Base-by-base conservation (phyloP, 2,329 filamentous ascomycete species). In the Pseudopyricularia cyperi region DNA sequence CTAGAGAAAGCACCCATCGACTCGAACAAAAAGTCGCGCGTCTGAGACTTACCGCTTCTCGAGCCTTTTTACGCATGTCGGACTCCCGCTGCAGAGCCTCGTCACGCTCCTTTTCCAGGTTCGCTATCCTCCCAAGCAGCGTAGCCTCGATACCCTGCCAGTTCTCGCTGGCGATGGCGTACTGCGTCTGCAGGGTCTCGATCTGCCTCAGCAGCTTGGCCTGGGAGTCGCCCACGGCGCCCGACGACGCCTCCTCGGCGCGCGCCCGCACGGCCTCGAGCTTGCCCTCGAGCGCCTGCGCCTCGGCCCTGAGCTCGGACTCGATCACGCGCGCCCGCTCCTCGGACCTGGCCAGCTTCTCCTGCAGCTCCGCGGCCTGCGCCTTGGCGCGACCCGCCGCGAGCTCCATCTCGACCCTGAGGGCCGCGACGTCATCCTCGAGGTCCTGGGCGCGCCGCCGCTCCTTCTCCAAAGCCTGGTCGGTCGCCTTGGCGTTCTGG, bases 71-170 rank as follows among this genome's bases (percentile, higher is more conserved):
- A 58, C 93, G 78, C 68, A 95, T 80, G 37, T 97, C 93, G 5
- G 80, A 84, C 68, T 98, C 93, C 54, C 88, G 82, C 58, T 83
- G 83, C 49, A 82, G 75, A 8, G 87, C 80, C 61, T 98, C 93
- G 62, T 97, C 90, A 52, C 88, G 81, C 65, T 98, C 94, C 63
- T 86, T 93, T 65, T 98, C 93, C 9, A 97, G 72, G 49, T 73
- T 83, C 4, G 83, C 76, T 11, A 93, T 76, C 53, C 90, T 80
- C 22, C 87, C 81, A 50, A 91, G 77, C 32, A 98, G 69, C 2
- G 87, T 94, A 9, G 86, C 80, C 66, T 98, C 91, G 55, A 98
- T 94, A 1, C 89, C 88, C 63, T 96, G 90, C 93, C 94, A 98
- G 60, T 98, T 98, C 62, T 95, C 89, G 58, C 88, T 93, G 1